Evolutionary conservation across 1,284 basidiomycete species (phyloP).

Genomic region (Ganoderma resinaceum): DNA sequence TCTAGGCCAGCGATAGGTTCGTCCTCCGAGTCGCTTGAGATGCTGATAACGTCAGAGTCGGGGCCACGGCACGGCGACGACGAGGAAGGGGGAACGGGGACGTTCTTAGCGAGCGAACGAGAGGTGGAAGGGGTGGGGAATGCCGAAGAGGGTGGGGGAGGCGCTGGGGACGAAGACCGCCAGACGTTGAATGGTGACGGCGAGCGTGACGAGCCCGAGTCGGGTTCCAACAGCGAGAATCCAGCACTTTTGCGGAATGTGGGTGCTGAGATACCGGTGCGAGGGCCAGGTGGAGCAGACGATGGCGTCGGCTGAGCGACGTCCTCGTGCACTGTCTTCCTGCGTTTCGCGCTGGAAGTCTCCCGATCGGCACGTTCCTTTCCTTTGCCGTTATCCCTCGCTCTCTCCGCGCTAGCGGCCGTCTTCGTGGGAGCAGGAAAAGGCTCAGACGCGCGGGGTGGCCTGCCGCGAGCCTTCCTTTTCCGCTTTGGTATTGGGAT

Average conservation of each 20-base stretch:
- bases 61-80: not conserved
- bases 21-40: slow-evolving; percentile 28
- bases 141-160: slow-evolving; percentile 13
- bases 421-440: not conserved
- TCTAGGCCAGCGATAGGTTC: slow-evolving; percentile 3
- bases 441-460: not conserved
- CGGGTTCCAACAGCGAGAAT: not conserved
- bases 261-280: not conserved
- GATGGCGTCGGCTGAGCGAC: not conserved
- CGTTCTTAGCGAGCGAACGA: not conserved
- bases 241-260: not conserved
- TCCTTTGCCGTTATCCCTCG: slow-evolving; percentile 4
- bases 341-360: slow-evolving; percentile 13
- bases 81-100: not conserved
- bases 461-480: slow-evolving; percentile 11
- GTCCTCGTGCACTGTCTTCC: slow-evolving; percentile 14
- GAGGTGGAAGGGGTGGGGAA: slow-evolving; percentile 13
- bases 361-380: slow-evolving; percentile 5
- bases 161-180: slow-evolving; percentile 10
- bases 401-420: not conserved
- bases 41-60: slow-evolving; percentile 26
- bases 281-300: slow-evolving; percentile 3
- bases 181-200: slow-evolving; percentile 10
- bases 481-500: not conserved
- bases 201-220: slow-evolving; percentile 5